phyloP scores from a whole-genome alignment of 2,329 filamentous ascomycete genomes.

The Sclerotinia spermophila region DNA sequence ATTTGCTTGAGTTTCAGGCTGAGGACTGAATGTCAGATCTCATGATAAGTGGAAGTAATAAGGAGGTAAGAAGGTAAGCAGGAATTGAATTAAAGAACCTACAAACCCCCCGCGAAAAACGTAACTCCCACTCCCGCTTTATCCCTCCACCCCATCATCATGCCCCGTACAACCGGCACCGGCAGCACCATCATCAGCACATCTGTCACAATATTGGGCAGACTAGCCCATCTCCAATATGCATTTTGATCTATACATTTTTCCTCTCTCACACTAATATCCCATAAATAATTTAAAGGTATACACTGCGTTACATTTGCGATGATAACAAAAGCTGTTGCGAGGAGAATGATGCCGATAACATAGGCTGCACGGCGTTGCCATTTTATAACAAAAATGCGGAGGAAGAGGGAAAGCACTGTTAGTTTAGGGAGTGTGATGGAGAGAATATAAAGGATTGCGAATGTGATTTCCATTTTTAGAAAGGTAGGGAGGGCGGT shows the following conservation, averaged over 20 bases:
- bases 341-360: conserved; percentile 1
- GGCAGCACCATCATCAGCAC: neutral
- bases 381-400: conserved; percentile 19
- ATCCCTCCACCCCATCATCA: neutral
- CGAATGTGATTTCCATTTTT: neutral
- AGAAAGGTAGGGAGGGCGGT: neutral
- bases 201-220: neutral
- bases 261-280: conserved; percentile 15
- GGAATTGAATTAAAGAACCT: neutral
- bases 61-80: neutral
- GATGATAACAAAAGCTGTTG: conserved; percentile 10
- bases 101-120: neutral
- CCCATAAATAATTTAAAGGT: conserved; percentile 20
- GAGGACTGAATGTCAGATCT: neutral
- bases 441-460: neutral
- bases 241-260: neutral
- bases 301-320: conserved; percentile 17
- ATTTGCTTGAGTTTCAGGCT: too few relatives aligned
- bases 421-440: conserved; percentile 20
- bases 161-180: neutral
- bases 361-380: conserved; percentile 10
- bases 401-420: conserved; percentile 19
- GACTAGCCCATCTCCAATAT: neutral
- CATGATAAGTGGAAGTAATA: neutral
- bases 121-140: neutral